Evolutionary conservation across 495 filamentous ascomycete genomes (phyloP).

Genomic region (Daldinia decipiens): DNA sequence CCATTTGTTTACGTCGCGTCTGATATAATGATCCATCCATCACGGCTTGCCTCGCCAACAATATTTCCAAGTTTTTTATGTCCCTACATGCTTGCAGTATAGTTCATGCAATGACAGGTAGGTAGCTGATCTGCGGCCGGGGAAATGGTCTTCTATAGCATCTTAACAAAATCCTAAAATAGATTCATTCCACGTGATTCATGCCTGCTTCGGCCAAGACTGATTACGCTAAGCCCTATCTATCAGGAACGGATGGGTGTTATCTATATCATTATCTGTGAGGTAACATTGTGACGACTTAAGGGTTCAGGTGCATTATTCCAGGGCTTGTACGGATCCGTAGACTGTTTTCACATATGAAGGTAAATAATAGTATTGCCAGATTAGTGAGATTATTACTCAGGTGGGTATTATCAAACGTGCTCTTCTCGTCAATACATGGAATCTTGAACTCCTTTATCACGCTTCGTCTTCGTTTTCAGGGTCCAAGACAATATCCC

Average conservation of each 20-base stretch:
- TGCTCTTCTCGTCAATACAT: background rate
- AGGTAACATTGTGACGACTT: background rate
- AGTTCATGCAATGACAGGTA: slow-evolving; percentile 13
- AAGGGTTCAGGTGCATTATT: background rate
- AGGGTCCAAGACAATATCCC: slow-evolving; percentile 78
- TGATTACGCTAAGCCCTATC: slow-evolving; percentile 43
- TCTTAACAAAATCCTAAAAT: slow-evolving; percentile 32
- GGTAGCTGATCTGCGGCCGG: slow-evolving; percentile 5
- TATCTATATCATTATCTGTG: slow-evolving; percentile 2
- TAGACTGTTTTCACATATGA: slow-evolving; percentile 1
- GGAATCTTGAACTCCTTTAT: background rate
- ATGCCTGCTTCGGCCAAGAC: slow-evolving; percentile 31
- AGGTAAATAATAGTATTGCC: background rate
- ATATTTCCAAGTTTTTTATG: too few species aligned
- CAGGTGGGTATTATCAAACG: slow-evolving; percentile 26
- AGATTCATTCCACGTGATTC: slow-evolving; percentile 34
- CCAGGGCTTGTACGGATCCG: background rate
- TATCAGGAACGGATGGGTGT: slow-evolving; percentile 38
- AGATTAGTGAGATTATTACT: slow-evolving; percentile 13
- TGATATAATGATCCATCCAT: background rate
- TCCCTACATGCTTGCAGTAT: background rate
- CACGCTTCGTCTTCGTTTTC: slow-evolving; percentile 58
- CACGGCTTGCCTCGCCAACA: slow-evolving; percentile 8
- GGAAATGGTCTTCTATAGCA: slow-evolving; percentile 6
- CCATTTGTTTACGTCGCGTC: slow-evolving; percentile 30